A percentile compares a stretch with the other conserved stretches of the same genome.
Evolutionary conservation across 441 rosid genomes (phyloP).

Genomic region (Gossypium gossypioides): DNA sequence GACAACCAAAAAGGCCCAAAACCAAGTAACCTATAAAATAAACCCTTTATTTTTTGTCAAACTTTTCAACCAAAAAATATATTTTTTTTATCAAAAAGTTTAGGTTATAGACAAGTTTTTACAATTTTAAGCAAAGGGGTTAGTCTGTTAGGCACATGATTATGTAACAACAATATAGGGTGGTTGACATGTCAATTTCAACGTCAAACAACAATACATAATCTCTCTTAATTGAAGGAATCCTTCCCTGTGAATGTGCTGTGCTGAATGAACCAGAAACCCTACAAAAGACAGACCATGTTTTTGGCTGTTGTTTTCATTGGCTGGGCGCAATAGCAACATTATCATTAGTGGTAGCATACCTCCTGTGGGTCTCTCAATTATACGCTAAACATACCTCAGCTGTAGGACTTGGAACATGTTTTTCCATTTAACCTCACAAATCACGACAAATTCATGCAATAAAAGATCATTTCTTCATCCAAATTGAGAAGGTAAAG

Average conservation of each 20-base stretch:
- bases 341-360: neutral
- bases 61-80: neutral
- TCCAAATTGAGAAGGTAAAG: neutral
- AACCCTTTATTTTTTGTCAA: neutral
- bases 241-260: neutral
- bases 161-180: neutral
- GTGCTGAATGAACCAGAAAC: neutral
- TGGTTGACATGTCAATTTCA: neutral
- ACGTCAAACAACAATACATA: neutral
- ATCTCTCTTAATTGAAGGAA: too few species aligned
- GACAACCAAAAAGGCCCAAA: neutral
- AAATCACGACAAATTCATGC: neutral
- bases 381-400: neutral
- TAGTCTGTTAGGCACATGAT: conserved; percentile 3
- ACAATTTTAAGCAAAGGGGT: neutral
- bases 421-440: neutral
- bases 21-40: neutral
- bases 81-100: neutral
- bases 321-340: too few species aligned
- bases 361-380: neutral
- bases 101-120: conserved; percentile 12
- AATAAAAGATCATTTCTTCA: neutral
- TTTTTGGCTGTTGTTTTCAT: neutral
- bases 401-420: neutral
- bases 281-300: neutral